Conservation (phyloP, 345 rosid genomes). For the Aquilaria yunnanensis region DNA sequence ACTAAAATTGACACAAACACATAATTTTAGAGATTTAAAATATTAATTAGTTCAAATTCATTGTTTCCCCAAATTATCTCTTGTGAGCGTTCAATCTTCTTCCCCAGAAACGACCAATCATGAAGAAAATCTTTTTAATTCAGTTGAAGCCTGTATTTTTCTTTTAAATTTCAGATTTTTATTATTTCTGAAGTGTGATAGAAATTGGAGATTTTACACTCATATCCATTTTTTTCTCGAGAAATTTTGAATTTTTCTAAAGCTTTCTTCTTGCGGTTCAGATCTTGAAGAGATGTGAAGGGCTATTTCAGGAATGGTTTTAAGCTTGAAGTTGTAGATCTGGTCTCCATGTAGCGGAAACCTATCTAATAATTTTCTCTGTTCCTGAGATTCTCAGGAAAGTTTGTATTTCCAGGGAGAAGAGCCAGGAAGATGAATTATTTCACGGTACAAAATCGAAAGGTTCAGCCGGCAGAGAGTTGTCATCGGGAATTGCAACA, state of each 20-base stretch:
- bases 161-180: conserved; percentile 13
- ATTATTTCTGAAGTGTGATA: neutral
- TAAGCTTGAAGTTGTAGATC: conserved; percentile 7
- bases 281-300: conserved; percentile 12
- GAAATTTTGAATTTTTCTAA: too few relatives aligned
- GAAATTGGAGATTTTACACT: neutral
- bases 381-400: neutral
- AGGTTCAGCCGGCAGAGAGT: conserved; percentile 47
- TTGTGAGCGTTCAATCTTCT: too few relatives aligned
- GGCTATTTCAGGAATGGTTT: neutral
- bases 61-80: too few relatives aligned
- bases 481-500: conserved; percentile 80
- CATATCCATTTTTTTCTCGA: too few relatives aligned
- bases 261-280: neutral
- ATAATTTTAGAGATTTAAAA: too few relatives aligned
- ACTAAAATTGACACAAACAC: too few relatives aligned
- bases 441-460: conserved; percentile 81
- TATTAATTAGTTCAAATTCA: too few relatives aligned
- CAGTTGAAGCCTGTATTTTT: neutral
- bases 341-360: neutral
- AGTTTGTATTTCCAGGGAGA: neutral
- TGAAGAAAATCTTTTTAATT: too few relatives aligned
- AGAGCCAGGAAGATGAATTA: conserved; percentile 47
- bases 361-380: neutral
- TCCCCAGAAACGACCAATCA: too few relatives aligned